Base-by-base conservation (phyloP, 202 grass and related monocot genomes). In the Setaria viridis region DNA sequence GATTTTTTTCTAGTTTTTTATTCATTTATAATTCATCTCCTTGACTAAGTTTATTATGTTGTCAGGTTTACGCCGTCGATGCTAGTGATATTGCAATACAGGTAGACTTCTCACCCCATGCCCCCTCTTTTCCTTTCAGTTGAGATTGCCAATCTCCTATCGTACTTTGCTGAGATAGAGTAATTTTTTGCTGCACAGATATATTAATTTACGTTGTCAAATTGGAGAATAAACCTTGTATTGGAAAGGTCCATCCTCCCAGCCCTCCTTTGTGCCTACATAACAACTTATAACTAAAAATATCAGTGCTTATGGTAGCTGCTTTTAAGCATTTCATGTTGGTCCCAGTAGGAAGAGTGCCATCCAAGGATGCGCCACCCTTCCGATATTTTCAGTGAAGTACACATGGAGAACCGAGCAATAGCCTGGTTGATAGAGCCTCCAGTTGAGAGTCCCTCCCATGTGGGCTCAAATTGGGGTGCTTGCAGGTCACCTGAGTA, bases 31-130 rank as follows among this genome's bases (percentile, higher is more conserved):
- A 64, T 58, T 71, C 37, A 33, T 74, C 29, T 76, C 19, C 46
- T 55, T 78, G 55, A 78, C 49, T 66, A 58, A 66, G 13, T 85
- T 88, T 85, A 80, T 70, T 87, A 65, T 91, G 60, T 67, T 91
- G 4, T 85, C 79, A 99, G 97, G 97, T 99, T 63, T 99, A 99
- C 82, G 97, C 97, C 1, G 89, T 99, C 9, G 97, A 99, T 91
- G 97, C 93, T 79, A 99, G 97, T 90, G 92, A 94, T 55, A 99
- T 99, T 92, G 94, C 87, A 45, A 47, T 88, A 35, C 94, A 99
- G 97, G 97, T 99, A 84, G 35, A 72, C 25, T 25, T 69, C 25
- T n/a, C 25, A 0, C 25, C 25, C 25, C 25, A 25, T 72, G 33
- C 76, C 39, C 19, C 19, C 11, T 77, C 20, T 62, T 76, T 62